Base-by-base conservation (phyloP, 2,329 filamentous ascomycete species). In the Colletotrichum sp. region DNA sequence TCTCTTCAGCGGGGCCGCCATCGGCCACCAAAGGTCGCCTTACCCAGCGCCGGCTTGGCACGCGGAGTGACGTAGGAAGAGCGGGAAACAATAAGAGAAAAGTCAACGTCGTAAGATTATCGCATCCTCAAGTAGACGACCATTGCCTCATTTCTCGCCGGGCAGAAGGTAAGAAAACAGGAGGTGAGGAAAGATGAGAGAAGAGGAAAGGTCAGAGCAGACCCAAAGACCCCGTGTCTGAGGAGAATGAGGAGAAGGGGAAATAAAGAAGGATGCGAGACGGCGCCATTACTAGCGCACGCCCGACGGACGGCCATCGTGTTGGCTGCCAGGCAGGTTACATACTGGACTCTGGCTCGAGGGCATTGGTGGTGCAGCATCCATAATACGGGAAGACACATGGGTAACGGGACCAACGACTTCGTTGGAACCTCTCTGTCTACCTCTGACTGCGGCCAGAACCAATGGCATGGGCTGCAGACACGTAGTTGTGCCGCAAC, bases 1-100 rank as follows among this genome's bases (percentile, higher is more conserved):
- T 64, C 67, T 74, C 62, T 74, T 68, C 71, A 70, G 72, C 63
- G 68, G 73, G 58, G 66, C 71, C 66, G 73, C 71, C 73, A 74
- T 75, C 66, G 66, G 43, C 57, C 43, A 36, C 33, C 55, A 29
- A 34, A 43, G 34, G 21, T 36, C 9, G 18, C n/a, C 55, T 31
- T 59, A 57, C 33, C 24, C 51, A 38, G 51, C 33, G 34, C 38
- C 63, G 38, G 72, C 61, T 74, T 72, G 72, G 72, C 68, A 63
- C 43, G 43, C 57, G 57, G 62, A 72, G 59, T 29, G 43, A 66
- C 34, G 57, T 55, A 62, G 34, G 33, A 61, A 16, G 57, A 36
- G 57, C 57, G 59, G 59, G 34, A 62, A 34, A 34, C 59, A 24
- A 27, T 1, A 43, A 34, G n/a, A 43, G 59, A 8, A 36, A 24